Conservation (phyloP, 2,329 filamentous ascomycete species). For the Colletotrichum liriopes region DNA sequence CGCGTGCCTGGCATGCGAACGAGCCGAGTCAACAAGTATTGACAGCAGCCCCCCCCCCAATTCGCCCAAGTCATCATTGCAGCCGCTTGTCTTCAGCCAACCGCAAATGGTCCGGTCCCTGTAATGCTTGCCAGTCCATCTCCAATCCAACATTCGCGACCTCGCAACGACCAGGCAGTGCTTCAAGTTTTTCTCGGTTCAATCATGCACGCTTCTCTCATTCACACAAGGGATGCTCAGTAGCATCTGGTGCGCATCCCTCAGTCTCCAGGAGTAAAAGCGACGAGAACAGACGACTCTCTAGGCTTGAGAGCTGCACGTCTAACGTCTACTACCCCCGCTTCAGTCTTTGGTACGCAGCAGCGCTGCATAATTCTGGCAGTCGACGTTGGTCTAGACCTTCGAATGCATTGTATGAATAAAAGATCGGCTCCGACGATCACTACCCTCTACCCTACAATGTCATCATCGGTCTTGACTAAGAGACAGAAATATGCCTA, state of each 20-base stretch:
- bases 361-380: neutral
- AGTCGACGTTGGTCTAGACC: neutral
- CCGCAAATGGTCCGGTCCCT: constrained; percentile 1
- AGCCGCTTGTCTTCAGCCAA: constrained; percentile 5
- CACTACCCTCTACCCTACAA: neutral
- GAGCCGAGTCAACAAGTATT: neutral
- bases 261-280: neutral
- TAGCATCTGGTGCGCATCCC: neutral
- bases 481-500: neutral
- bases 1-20: constrained; percentile 22
- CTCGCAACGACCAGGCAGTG: neutral
- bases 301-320: neutral
- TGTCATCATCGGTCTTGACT: constrained; percentile 1
- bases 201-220: neutral
- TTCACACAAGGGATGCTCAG: neutral
- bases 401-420: neutral
- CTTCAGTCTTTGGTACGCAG: neutral
- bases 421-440: constrained; percentile 2
- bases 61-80: constrained; percentile 4
- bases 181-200: neutral
- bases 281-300: neutral
- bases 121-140: neutral
- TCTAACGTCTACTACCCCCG: too few species aligned
- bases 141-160: neutral
- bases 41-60: neutral